Evolutionary conservation across 140 eudicot genomes (phyloP).

Genomic region (Artemisia princeps): DNA sequence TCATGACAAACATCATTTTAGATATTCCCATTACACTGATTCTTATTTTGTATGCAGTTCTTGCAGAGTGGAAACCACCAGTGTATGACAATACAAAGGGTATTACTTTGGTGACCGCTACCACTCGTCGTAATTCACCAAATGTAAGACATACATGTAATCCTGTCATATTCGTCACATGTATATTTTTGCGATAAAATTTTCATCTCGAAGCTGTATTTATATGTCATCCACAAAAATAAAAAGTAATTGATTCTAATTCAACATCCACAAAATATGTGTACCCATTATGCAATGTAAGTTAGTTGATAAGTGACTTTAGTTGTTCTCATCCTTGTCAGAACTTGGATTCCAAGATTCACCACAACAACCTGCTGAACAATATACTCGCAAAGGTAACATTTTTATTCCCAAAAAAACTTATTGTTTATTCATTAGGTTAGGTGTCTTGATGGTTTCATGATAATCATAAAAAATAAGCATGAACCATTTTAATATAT

Average conservation of each 20-base stretch:
- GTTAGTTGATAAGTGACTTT: conserved; percentile 13
- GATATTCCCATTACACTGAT: neutral
- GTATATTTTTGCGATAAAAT: neutral
- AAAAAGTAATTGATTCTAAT: neutral
- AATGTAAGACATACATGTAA: conserved; percentile 40
- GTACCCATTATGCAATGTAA: neutral
- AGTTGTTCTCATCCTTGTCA: conserved; percentile 28
- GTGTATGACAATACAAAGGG: conserved; percentile 77
- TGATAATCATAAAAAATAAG: no score
- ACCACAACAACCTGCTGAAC: conserved; percentile 91
- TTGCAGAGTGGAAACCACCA: conserved; percentile 91
- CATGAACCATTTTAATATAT: no score
- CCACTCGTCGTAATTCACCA: conserved; percentile 86
- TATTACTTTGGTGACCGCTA: conserved; percentile 67
- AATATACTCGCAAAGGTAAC: conserved; percentile 96
- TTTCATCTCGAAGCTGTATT: neutral
- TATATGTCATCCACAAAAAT: neutral
- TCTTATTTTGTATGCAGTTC: conserved; percentile 34
- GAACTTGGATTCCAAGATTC: conserved; percentile 97
- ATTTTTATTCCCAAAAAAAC: neutral
- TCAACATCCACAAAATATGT: neutral
- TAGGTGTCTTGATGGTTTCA: no score
- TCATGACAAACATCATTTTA: neutral
- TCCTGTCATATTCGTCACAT: neutral
- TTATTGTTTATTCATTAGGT: no score